phyloP scores from a whole-genome alignment of 2,329 filamentous ascomycete genomes.

The Colletotrichum australisinense region DNA sequence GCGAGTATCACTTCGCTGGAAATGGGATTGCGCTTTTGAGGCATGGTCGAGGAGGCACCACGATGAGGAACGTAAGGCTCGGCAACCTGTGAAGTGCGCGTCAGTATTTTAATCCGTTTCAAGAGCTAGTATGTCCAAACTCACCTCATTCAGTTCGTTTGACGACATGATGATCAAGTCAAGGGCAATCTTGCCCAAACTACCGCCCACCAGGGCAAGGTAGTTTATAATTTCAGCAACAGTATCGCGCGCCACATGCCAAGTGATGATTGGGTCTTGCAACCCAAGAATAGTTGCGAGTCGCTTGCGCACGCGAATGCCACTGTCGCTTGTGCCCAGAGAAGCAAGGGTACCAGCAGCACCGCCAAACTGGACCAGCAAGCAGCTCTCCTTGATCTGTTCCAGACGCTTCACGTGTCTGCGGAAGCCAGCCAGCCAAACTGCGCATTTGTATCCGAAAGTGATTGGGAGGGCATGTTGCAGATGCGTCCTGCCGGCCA shows the following conservation, averaged over 20 bases:
- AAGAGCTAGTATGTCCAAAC: background rate
- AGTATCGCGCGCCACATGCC: constrained; percentile 66
- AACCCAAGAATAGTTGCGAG: constrained; percentile 61
- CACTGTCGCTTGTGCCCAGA: constrained; percentile 57
- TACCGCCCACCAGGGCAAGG: constrained; percentile 63
- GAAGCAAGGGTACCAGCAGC: constrained; percentile 67
- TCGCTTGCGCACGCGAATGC: constrained; percentile 59
- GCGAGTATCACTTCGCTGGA: constrained; percentile 67
- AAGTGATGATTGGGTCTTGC: constrained; percentile 63
- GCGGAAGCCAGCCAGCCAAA: constrained; percentile 62
- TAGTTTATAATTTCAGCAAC: constrained; percentile 65
- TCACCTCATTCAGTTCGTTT: constrained; percentile 56
- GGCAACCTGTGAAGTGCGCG: constrained; percentile 55
- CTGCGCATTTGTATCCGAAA: constrained; percentile 68
- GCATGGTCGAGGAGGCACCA: constrained; percentile 67
- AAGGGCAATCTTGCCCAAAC: constrained; percentile 65
- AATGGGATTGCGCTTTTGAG: constrained; percentile 69
- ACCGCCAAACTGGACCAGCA: constrained; percentile 67
- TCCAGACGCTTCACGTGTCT: constrained; percentile 60
- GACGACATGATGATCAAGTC: constrained; percentile 69
- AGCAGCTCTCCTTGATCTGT: constrained; percentile 55
- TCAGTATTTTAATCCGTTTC: background rate
- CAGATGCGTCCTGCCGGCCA: constrained; percentile 68
- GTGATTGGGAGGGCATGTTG: constrained; percentile 68
- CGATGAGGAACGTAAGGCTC: constrained; percentile 67